A percentile compares a stretch with the other conserved stretches of the same genome.
These are phyloP conservation scores for Areca catechu DNA, from an alignment of 176 grass and related monocot genomes.

Conservation along the genomic window DNA sequence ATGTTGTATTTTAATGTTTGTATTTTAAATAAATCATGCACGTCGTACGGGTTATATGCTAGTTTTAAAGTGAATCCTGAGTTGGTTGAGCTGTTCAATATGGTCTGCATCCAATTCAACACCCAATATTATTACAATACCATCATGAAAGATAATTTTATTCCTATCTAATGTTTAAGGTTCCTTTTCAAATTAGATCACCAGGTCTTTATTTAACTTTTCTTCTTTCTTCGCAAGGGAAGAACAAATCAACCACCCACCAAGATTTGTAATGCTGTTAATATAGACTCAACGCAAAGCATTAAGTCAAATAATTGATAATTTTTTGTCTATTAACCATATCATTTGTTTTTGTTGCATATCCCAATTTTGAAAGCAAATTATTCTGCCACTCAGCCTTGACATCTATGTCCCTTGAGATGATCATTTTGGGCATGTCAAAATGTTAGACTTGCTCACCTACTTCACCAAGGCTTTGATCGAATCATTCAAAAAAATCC, in stretches of 20 bases:
- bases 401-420: conserved; percentile 59
- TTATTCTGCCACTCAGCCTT: conserved; percentile 1
- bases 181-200: too few relatives aligned
- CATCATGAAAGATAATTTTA: too few relatives aligned
- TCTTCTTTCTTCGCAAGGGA: conserved; percentile 18
- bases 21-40: too few relatives aligned
- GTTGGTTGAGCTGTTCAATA: too few relatives aligned
- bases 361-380: conserved; percentile 44
- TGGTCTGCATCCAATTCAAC: too few relatives aligned
- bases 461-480: conserved; percentile 37
- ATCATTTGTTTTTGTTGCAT: background rate
- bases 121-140: too few relatives aligned
- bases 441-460: conserved; percentile 45
- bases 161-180: too few relatives aligned
- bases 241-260: conserved; percentile 26
- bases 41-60: too few relatives aligned
- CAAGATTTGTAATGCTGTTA: conserved; percentile 10
- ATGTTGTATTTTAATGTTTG: too few relatives aligned
- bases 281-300: background rate
- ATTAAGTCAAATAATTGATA: too few relatives aligned
- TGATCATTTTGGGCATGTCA: conserved; percentile 55
- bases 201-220: too few relatives aligned
- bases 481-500: conserved; percentile 28
- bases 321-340: background rate
- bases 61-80: too few relatives aligned